Conservation (phyloP, 495 filamentous ascomycete genomes). For the Clavariopsis aquatica region DNA sequence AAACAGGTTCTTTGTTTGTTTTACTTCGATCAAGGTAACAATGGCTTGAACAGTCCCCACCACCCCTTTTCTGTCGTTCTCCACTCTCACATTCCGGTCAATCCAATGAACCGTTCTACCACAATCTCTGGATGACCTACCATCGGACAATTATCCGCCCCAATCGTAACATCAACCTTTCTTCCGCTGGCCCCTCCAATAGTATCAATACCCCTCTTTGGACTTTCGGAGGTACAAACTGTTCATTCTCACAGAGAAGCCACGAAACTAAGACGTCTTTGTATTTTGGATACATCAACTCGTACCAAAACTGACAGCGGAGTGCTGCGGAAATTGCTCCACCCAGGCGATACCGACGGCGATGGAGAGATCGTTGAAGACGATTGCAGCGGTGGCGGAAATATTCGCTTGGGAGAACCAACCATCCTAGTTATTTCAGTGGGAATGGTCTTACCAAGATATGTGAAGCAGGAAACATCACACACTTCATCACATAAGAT, state of each 20-base stretch:
- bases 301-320: not conserved
- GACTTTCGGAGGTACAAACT: not conserved
- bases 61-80: not conserved
- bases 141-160: slow-evolving; percentile 2
- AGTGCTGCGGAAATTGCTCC: slow-evolving; percentile 1
- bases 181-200: slow-evolving; percentile 7
- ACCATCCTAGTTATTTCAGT: slow-evolving; percentile 11
- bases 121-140: not conserved
- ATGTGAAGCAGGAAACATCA: not conserved
- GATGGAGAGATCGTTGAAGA: slow-evolving; percentile 3
- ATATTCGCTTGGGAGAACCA: slow-evolving; percentile 5
- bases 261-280: slow-evolving; percentile 5
- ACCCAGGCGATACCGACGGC: not conserved
- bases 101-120: slow-evolving; percentile 2
- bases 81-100: not conserved
- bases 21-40: too few relatives aligned
- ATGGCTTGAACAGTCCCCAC: too few relatives aligned
- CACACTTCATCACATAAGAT: not conserved
- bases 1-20: too few relatives aligned
- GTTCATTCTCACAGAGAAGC: slow-evolving; percentile 13
- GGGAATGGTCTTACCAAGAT: not conserved
- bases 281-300: slow-evolving; percentile 5
- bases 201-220: slow-evolving; percentile 6
- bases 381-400: not conserved
- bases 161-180: slow-evolving; percentile 10